Base-by-base conservation (phyloP, 768 basidiomycete genomes). In the Sporobolomyces roseus region DNA sequence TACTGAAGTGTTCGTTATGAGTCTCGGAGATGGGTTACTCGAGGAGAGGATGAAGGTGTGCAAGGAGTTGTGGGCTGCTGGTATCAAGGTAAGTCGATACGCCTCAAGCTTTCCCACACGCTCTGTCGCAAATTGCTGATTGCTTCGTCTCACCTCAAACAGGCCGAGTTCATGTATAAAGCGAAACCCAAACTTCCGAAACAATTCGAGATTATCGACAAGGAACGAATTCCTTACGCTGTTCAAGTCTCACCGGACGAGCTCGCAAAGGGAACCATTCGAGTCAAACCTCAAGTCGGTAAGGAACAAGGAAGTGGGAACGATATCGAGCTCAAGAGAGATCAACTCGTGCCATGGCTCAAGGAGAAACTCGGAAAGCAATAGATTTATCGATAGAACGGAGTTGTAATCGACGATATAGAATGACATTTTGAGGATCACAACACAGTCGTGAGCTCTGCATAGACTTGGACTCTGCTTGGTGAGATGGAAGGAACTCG, bases 81-180 rank as follows among this genome's bases (percentile, higher is more conserved):
- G 92, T 0, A 88, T 98, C 79, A 90, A 93, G 84, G 91, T 88
- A 54, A 32, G 84, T 79, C 21, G 33, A 21, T 38, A n/a, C 35
- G 19, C n/a, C n/a, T n/a, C n/a, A n/a, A n/a, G 7, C 25, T 13
- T 32, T 29, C 38, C 1, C 35, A 0, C 25, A 2, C 45, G 30
- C 35, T 23, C 30, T 32, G 19, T 46, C 36, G 30, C 23, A 38
- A 51, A 9, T 25, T 25, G 46, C 17, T 19, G 35, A 55, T 21
- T 25, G n/a, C 10, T 23, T 55, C 4, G 17, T 41, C 7, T 50
- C 49, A 49, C 45, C 45, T 46, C 45, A 6, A 32, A 16, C 74
- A 93, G 91, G 84, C 89, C 64, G 96, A 98, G 78, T 98, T 91
- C 81, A 81, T 92, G 74, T 89, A 90, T 68, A 97, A 96, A 79